Conservation (phyloP, 2,329 filamentous ascomycete species). For the Zymoseptoria tritici region DNA sequence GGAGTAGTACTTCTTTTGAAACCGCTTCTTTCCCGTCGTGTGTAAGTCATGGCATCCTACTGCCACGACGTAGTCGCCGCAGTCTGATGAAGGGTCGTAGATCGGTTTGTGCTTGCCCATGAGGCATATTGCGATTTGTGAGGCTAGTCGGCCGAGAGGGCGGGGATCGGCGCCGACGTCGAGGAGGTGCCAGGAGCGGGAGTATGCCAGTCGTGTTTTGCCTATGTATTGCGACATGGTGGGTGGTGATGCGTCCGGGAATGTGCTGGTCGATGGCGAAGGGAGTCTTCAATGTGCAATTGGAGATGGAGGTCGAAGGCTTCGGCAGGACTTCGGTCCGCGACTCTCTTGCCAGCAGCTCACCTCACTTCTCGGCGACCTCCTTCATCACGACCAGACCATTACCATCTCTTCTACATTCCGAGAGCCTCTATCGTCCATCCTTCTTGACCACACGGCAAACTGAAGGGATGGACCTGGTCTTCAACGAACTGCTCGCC, state of each 20-base stretch:
- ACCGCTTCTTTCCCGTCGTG: slow-evolving; percentile 84
- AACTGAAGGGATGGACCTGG: neutral
- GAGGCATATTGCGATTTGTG: slow-evolving; percentile 73
- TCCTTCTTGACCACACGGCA: neutral
- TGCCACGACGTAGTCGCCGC: slow-evolving; percentile 89
- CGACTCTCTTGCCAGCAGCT: neutral
- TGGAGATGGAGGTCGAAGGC: neutral
- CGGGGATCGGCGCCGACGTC: slow-evolving; percentile 60
- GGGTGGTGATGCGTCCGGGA: neutral
- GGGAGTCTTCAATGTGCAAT: neutral
- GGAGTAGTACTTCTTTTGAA: slow-evolving; percentile 91
- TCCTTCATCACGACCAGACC: neutral
- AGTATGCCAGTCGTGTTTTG: slow-evolving; percentile 92
- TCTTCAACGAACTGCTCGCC: neutral
- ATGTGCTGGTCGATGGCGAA: neutral
- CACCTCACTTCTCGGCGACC: neutral
- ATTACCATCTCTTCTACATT: neutral
- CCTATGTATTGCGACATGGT: neutral
- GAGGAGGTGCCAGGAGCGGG: slow-evolving; percentile 90
- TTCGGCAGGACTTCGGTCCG: neutral
- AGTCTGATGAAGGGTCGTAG: slow-evolving; percentile 94
- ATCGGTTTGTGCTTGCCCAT: slow-evolving; percentile 99
- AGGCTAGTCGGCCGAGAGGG: slow-evolving; percentile 82
- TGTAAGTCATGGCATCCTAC: slow-evolving; percentile 82
- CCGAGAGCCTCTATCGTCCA: neutral